Percentiles rank a stretch among this genome's conserved stretches.
Conservation (phyloP, 2,329 filamentous ascomycete species). For the Colletotrichum lentis region DNA sequence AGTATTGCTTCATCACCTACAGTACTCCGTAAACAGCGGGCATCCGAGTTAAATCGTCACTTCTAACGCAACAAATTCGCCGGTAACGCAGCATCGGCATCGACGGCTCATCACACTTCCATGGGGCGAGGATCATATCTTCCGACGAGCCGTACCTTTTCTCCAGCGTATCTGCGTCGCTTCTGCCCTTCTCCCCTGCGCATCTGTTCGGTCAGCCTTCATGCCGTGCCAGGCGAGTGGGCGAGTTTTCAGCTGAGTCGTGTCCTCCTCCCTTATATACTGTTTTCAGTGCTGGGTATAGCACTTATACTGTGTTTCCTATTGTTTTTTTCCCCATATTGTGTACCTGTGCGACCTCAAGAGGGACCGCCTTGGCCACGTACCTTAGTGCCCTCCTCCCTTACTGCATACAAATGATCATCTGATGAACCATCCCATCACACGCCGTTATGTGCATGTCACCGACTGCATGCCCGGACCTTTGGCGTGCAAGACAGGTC, state of each 20-base stretch:
- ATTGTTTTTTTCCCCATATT: too few relatives aligned
- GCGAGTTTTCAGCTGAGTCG: conserved; percentile 6
- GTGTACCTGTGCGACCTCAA: too few relatives aligned
- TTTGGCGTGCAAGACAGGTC: not conserved
- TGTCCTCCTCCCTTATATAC: not conserved
- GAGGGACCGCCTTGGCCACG: too few relatives aligned
- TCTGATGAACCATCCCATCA: conserved; percentile 29
- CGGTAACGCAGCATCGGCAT: conserved; percentile 15
- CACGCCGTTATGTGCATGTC: conserved; percentile 30
- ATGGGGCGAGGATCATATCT: too few relatives aligned
- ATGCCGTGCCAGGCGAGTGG: conserved; percentile 4
- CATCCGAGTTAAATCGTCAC: conserved; percentile 20
- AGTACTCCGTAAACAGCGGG: conserved; percentile 13
- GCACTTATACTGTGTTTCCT: too few relatives aligned
- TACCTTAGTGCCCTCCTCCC: not conserved
- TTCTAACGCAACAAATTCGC: conserved; percentile 15
- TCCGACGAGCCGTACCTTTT: conserved; percentile 27
- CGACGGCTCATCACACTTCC: not conserved
- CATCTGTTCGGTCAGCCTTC: conserved; percentile 1
- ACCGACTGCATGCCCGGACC: not conserved
- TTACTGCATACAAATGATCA: conserved; percentile 28
- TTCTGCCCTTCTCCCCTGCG: not conserved
- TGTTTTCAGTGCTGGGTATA: too few relatives aligned
- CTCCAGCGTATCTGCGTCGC: conserved; percentile 13
- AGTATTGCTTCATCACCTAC: conserved; percentile 38